Evolutionary conservation across 495 filamentous ascomycete genomes (phyloP), one percentile per base, ranked within the genome.

Genomic region (Penicillium lividum): DNA sequence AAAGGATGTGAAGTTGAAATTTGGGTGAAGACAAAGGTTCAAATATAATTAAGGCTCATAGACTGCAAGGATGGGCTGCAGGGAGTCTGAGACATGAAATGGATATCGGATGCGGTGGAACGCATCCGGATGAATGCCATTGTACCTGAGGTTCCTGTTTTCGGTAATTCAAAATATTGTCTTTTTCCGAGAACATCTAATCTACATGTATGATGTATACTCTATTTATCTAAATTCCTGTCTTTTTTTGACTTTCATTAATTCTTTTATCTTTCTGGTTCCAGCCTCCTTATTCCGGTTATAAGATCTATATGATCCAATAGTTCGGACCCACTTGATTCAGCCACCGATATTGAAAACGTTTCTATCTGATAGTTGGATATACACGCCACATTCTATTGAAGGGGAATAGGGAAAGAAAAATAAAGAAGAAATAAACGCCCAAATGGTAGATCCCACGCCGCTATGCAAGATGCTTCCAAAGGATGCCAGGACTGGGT

Each of bases 401-500:
- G 15, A 48, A 46, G 27, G 49, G 30, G 50, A 18, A 28, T 3
- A 42, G 27, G 18, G 44, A 15, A n/a, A 8, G 40, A 42, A 29
- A 5, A 43, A 54, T 9, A 36, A 22, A 16, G 40, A 22, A 53
- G 40, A 42, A 49, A 55, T 30, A 15, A 42, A 47, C 51, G 27
- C 22, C 30, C 36, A 34, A 51, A 54, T 43, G 30, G 40, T 13
- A 30, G 15, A 56, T 54, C 56, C 54, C 58, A 68, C 68, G 63
- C 68, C 65, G 58, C 68, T 67, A 71, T 71, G 68, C 68, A 67
- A 66, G 46, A 57, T 64, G 49, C 54, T 63, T 54, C 56, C 44
- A 53, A 34, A 36, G 44, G 40, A 59, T 63, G 43, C 49, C 52
- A 53, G 61, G 61, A 52, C 53, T 52, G 50, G 54, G 61, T 67